Conservation (phyloP, 164 flowering plant species). For the Magnolia officinalis region DNA sequence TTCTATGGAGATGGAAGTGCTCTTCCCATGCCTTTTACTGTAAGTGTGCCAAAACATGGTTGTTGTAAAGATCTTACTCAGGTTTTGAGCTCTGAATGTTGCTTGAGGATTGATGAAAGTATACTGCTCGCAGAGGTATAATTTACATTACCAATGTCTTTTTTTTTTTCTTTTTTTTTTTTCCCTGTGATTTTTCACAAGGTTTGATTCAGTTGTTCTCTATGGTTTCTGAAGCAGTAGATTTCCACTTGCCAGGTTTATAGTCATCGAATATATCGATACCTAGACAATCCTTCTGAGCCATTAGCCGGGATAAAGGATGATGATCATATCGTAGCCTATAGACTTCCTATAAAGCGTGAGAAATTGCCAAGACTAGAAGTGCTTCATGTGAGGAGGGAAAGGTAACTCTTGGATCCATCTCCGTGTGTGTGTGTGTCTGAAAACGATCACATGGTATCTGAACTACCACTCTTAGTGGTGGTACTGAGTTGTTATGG, state of each 20-base stretch:
- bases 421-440: conserved; percentile 86
- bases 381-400: conserved; percentile 52
- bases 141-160: not conserved
- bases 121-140: conserved; percentile 86
- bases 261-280: conserved; percentile 56
- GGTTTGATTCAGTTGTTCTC: not conserved
- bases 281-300: conserved; percentile 62
- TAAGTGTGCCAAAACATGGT: conserved; percentile 67
- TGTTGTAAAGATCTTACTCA: conserved; percentile 57
- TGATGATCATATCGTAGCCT: conserved; percentile 82
- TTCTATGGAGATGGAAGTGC: conserved; percentile 77
- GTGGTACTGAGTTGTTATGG: too few species aligned
- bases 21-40: conserved; percentile 91
- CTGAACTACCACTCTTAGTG: too few species aligned
- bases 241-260: conserved; percentile 62
- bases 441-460: too few species aligned
- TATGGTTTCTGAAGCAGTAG: not conserved
- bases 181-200: not conserved
- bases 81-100: conserved; percentile 64
- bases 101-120: conserved; percentile 67
- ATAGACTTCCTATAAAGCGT: conserved; percentile 50
- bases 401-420: conserved; percentile 87
- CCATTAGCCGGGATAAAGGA: conserved; percentile 61
- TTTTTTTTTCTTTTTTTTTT: too few species aligned
- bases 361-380: conserved; percentile 50